Conservation (phyloP, 2,329 filamentous ascomycete genomes). For the Lizonia empirigonia region DNA sequence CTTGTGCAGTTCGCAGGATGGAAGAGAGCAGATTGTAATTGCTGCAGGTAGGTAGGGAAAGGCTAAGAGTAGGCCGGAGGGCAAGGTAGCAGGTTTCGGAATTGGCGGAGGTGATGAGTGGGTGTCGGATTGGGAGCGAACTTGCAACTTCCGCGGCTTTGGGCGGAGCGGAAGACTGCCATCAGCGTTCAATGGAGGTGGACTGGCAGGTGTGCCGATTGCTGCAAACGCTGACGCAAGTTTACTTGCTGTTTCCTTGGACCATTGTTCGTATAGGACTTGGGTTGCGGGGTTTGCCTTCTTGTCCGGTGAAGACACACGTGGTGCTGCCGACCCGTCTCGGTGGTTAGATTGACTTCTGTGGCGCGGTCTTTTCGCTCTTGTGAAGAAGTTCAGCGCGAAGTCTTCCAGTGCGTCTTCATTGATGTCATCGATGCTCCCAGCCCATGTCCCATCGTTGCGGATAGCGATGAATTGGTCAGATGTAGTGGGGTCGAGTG, state of each 20-base stretch:
- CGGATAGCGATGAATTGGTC: slow-evolving; percentile 47
- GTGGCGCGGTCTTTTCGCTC: slow-evolving; percentile 9
- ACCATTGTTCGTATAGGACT: slow-evolving; percentile 40
- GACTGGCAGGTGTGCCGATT: slow-evolving; percentile 13
- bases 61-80: slow-evolving; percentile 25
- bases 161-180: slow-evolving; percentile 7
- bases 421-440: slow-evolving; percentile 42
- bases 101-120: slow-evolving; percentile 43
- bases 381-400: slow-evolving; percentile 39
- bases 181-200: background rate
- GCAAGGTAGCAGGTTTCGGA: slow-evolving; percentile 42
- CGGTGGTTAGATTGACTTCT: background rate
- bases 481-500: slow-evolving; percentile 34
- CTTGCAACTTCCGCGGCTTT: slow-evolving; percentile 33
- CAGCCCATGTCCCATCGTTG: slow-evolving; percentile 44
- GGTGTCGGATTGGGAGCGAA: slow-evolving; percentile 39
- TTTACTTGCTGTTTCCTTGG: slow-evolving; percentile 29
- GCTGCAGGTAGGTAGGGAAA: slow-evolving; percentile 41
- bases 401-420: slow-evolving; percentile 42
- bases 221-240: slow-evolving; percentile 39
- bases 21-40: slow-evolving; percentile 30
- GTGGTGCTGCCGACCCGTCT: background rate
- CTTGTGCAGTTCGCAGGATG: slow-evolving; percentile 33
- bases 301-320: slow-evolving; percentile 2
- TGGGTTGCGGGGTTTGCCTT: slow-evolving; percentile 29